These are phyloP conservation scores for Boletus speciosus DNA, from an alignment of 768 basidiomycete species.

Conservation along the genomic window DNA sequence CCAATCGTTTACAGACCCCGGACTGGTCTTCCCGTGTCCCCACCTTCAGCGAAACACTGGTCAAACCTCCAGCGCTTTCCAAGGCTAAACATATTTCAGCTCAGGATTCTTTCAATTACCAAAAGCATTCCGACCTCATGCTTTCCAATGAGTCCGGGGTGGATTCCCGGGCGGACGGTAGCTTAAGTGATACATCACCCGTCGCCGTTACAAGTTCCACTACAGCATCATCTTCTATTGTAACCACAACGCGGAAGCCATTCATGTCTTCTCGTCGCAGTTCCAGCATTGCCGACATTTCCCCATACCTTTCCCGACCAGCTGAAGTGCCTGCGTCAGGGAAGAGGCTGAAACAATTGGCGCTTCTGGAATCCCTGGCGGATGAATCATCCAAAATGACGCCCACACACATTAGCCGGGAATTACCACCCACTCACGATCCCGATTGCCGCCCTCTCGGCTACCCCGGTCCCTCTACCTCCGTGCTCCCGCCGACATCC, in stretches of 20 bases:
- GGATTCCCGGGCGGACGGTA: not conserved
- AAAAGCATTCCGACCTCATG: conserved; percentile 1
- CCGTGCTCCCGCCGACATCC: conserved; percentile 28
- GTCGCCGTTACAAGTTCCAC: not conserved
- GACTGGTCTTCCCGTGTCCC: conserved; percentile 35
- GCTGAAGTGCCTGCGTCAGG: conserved; percentile 54
- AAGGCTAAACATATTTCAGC: conserved; percentile 1
- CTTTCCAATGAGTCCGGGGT: not conserved
- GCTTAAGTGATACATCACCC: conserved; percentile 10
- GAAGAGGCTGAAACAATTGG: conserved; percentile 65
- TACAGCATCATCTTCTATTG: conserved; percentile 9
- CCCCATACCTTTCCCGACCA: conserved; percentile 61
- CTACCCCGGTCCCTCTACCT: conserved; percentile 21
- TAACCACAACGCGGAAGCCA: conserved; percentile 20
- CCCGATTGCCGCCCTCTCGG: conserved; percentile 1
- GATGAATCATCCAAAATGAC: conserved; percentile 70
- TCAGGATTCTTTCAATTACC: conserved; percentile 3
- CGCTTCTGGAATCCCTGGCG: conserved; percentile 66
- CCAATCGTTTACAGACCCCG: conserved; percentile 19
- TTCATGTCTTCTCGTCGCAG: conserved; percentile 29
- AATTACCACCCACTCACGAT: conserved; percentile 17
- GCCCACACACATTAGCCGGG: conserved; percentile 33
- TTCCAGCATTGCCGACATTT: conserved; percentile 61
- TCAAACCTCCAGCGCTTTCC: conserved; percentile 6
- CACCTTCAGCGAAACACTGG: conserved; percentile 12